Conservation (phyloP, 176 grass and related monocot genomes). For the Avena sativa region DNA sequence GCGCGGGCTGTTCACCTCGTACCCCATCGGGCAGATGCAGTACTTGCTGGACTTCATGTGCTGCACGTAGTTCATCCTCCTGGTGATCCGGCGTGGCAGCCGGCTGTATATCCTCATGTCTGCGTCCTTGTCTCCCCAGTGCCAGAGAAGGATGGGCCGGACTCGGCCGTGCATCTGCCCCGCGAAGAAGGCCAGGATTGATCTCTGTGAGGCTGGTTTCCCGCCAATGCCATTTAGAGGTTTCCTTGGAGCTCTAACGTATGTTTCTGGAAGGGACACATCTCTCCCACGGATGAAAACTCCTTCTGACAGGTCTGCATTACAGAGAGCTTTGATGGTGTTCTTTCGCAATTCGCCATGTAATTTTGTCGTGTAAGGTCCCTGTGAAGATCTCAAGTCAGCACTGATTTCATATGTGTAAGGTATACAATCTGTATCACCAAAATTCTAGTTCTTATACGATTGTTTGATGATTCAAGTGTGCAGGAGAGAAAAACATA, state of each 20-base stretch:
- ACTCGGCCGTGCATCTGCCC: constrained; percentile 95
- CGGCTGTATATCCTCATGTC: constrained; percentile 69
- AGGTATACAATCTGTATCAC: background rate
- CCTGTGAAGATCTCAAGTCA: constrained; percentile 44
- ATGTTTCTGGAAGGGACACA: constrained; percentile 91
- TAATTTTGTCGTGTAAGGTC: constrained; percentile 75
- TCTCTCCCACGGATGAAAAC: constrained; percentile 81
- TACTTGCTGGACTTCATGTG: constrained; percentile 94
- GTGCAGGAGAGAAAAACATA: constrained; percentile 47
- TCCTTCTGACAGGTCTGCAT: constrained; percentile 79
- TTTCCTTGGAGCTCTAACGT: constrained; percentile 67
- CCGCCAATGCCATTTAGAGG: constrained; percentile 72
- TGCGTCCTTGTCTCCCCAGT: constrained; percentile 69
- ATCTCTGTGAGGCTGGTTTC: constrained; percentile 61
- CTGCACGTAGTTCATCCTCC: constrained; percentile 69
- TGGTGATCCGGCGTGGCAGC: constrained; percentile 58
- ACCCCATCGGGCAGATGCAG: constrained; percentile 92
- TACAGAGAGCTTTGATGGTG: constrained; percentile 88
- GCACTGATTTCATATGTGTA: background rate
- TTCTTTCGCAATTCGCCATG: constrained; percentile 75
- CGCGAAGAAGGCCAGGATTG: constrained; percentile 85
- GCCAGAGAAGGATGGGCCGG: constrained; percentile 68
- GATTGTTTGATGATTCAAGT: constrained; percentile 7
- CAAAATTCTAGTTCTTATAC: background rate
- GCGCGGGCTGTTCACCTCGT: constrained; percentile 94